Conservation (phyloP, 805 yeast genomes). For the Lipomyces chichibuensis region DNA sequence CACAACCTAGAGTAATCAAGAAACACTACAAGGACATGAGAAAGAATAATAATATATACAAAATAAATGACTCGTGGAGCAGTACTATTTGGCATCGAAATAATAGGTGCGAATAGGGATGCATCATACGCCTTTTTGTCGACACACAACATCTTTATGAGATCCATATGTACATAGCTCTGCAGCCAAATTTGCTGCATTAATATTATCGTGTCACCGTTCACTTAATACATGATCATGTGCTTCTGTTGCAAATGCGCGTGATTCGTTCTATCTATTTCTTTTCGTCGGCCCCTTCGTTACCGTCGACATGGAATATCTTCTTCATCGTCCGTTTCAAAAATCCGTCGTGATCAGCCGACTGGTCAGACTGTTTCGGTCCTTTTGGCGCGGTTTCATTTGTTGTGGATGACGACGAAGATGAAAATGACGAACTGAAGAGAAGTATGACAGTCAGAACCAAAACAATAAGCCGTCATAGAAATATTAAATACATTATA, state of each 20-base stretch:
- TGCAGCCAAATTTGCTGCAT: neutral
- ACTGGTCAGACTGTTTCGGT: neutral
- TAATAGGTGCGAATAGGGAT: neutral
- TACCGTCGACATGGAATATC: conserved; percentile 24
- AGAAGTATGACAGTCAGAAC: conserved; percentile 5
- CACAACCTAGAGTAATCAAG: neutral
- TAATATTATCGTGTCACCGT: too few species aligned
- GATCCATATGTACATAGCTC: neutral
- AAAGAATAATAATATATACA: neutral
- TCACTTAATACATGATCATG: neutral
- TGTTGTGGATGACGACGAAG: conserved; percentile 5
- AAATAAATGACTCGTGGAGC: neutral
- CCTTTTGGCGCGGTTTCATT: neutral
- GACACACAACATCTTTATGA: neutral
- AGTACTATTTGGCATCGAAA: neutral
- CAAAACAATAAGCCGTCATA: conserved; percentile 1
- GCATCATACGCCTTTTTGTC: neutral
- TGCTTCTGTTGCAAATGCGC: neutral
- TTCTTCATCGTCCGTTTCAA: conserved; percentile 27
- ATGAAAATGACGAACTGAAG: conserved; percentile 8
- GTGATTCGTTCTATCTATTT: neutral
- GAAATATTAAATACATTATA: conserved; percentile 2
- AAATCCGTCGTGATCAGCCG: conserved; percentile 19
- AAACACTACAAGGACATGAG: neutral
- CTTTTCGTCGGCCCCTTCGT: neutral